Base-by-base conservation (phyloP, 202 grass and related monocot species). In the Elaeis oleifera region DNA sequence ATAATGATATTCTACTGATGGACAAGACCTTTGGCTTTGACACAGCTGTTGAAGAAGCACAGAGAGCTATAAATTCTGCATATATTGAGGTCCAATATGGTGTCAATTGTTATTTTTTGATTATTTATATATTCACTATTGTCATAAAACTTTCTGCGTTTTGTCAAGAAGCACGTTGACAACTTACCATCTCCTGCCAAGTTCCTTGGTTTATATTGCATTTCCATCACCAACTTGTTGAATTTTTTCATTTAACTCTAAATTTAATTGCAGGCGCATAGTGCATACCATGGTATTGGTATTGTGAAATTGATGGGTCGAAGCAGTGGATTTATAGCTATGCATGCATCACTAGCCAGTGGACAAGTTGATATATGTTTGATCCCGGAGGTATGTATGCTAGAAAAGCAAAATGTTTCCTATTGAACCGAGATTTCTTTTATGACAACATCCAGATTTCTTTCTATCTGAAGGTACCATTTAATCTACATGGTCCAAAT, bases 291-390 rank as follows among this genome's bases (percentile, higher is more conserved):
- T 81, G 88, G 92, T 53, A 79, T 97, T 77, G 92, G 92, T 31
- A 61, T 97, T 50, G 92, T 97, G 65, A 97, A 97, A 82, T 64
- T 91, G 58, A 97, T 97, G 92, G 92, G 92, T 74, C 80, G 92
- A 75, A 90, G 84, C 64, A 89, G 84, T 28, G 87, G 92, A 52
- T 97, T 97, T 71, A 97, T 97, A 69, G 81, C 87, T 60, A 97
- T 97, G 92, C 92, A 97, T 64, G 92, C 92, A 60, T 97, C 92
- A 74, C 84, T 97, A 76, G 88, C 92, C 23, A 97, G 92, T 64
- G 92, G 92, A 24, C 92, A 91, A 39, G 84, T 89, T 53, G 92
- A 97, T 79, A 68, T 97, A 18, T 97, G 87, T 74, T 70, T 91
- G 63, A 89, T 97, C 74, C 92, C 92, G 1, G 84, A 97, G 81